Evolutionary conservation across 2,329 filamentous ascomycete genomes (phyloP).

Genomic region (Exserohilum rostratum): DNA sequence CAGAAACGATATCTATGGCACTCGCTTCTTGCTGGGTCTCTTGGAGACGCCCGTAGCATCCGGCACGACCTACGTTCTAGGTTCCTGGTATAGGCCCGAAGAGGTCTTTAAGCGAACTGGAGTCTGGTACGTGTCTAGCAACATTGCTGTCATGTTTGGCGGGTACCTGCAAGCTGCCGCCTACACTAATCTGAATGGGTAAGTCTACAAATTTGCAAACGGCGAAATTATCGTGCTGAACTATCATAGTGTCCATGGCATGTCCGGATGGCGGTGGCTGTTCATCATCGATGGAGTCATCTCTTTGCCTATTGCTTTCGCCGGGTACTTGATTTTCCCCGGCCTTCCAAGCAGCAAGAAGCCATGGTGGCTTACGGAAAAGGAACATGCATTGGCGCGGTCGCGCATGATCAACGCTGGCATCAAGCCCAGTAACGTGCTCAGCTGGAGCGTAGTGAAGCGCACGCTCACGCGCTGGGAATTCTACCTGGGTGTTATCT

Average conservation of each 20-base stretch:
- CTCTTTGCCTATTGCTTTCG: conserved; percentile 61
- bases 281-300: conserved; percentile 66
- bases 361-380: conserved; percentile 56
- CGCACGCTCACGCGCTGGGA: conserved; percentile 58
- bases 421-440: conserved; percentile 48
- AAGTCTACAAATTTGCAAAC: neutral
- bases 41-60: conserved; percentile 46
- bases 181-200: conserved; percentile 59
- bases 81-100: conserved; percentile 52
- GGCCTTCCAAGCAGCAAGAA: conserved; percentile 58
- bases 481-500: conserved; percentile 57
- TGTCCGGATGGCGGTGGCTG: conserved; percentile 59
- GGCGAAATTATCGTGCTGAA: conserved; percentile 9
- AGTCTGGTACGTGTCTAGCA: conserved; percentile 61
- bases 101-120: conserved; percentile 62
- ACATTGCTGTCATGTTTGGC: conserved; percentile 62
- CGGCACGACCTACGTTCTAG: conserved; percentile 47
- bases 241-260: conserved; percentile 45
- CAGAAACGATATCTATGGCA: conserved; percentile 49
- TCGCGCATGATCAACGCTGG: conserved; percentile 39
- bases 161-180: conserved; percentile 63
- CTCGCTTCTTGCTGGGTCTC: conserved; percentile 48
- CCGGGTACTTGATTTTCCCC: conserved; percentile 62
- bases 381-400: conserved; percentile 40
- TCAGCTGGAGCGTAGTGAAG: conserved; percentile 54